A percentile compares a stretch with the other conserved stretches of the same genome.
Evolutionary conservation across 495 filamentous ascomycete species (phyloP).

Genomic region (Penicillium crystallinum): DNA sequence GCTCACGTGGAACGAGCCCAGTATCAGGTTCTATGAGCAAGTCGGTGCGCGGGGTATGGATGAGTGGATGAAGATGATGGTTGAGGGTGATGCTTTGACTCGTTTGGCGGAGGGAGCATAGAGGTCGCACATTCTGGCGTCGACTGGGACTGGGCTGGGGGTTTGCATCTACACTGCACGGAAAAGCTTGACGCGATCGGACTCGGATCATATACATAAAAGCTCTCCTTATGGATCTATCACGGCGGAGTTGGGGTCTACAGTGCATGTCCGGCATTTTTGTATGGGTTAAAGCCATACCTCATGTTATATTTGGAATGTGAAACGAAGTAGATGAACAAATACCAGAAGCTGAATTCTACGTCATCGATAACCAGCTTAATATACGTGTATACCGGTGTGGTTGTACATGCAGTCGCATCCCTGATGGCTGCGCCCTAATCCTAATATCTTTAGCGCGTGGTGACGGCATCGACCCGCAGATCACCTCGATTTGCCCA

Average conservation of each 20-base stretch:
- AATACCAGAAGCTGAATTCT: not conserved
- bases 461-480: constrained; percentile 9
- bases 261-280: not conserved
- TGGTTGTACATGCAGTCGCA: not conserved
- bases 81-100: constrained; percentile 66
- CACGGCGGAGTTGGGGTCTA: not conserved
- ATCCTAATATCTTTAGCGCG: constrained; percentile 3
- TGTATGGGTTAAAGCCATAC: not conserved
- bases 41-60: constrained; percentile 76
- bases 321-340: not conserved
- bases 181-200: not conserved
- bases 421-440: not conserved
- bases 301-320: not conserved
- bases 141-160: not conserved
- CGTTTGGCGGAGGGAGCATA: constrained; percentile 45
- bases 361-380: not conserved
- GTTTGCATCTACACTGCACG: not conserved
- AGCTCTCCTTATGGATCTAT: not conserved
- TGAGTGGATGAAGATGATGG: constrained; percentile 89
- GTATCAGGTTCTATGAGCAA: constrained; percentile 75
- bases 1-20: constrained; percentile 83
- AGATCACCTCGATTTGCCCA: constrained; percentile 1
- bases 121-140: not conserved
- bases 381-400: not conserved
- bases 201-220: not conserved